Evolutionary conservation across 805 yeast genomes (phyloP).

Genomic region (Dipodascopsis uninucleata): DNA sequence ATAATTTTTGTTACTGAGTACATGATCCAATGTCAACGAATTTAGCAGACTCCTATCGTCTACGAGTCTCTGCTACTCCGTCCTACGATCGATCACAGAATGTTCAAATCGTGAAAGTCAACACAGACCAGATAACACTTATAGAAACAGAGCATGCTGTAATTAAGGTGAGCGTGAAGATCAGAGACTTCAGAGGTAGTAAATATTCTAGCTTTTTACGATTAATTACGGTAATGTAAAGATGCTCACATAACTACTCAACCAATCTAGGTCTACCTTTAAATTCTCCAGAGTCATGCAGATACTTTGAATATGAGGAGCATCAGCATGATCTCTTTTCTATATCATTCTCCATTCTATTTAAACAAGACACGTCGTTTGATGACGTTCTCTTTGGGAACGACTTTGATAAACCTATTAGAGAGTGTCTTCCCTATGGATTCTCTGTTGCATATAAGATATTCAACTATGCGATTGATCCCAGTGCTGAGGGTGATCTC

Average conservation of each 20-base stretch:
- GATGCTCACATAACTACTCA: not conserved
- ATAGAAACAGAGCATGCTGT: not conserved
- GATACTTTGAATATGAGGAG: slow-evolving; percentile 31
- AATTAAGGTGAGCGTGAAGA: not conserved
- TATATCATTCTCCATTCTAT: slow-evolving; percentile 43
- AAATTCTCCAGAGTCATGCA: slow-evolving; percentile 18
- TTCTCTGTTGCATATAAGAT: slow-evolving; percentile 52
- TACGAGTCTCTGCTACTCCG: too few species aligned
- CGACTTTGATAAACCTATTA: slow-evolving; percentile 58
- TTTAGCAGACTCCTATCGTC: too few species aligned
- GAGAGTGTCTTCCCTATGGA: slow-evolving; percentile 56
- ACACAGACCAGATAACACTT: not conserved
- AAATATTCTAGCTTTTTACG: not conserved
- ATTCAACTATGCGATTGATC: slow-evolving; percentile 57
- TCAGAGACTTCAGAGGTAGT: not conserved
- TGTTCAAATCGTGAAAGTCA: not conserved
- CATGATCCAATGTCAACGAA: too few species aligned
- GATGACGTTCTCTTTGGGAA: slow-evolving; percentile 62
- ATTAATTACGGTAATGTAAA: not conserved
- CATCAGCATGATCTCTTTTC: slow-evolving; percentile 37
- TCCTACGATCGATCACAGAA: not conserved
- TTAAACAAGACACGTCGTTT: slow-evolving; percentile 33
- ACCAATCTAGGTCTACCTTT: slow-evolving; percentile 15
- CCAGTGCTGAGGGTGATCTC: slow-evolving; percentile 61
- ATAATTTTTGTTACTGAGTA: too few species aligned